Conservation (phyloP, 495 filamentous ascomycete species). For the Hyphodiscus hymeniophilus region DNA sequence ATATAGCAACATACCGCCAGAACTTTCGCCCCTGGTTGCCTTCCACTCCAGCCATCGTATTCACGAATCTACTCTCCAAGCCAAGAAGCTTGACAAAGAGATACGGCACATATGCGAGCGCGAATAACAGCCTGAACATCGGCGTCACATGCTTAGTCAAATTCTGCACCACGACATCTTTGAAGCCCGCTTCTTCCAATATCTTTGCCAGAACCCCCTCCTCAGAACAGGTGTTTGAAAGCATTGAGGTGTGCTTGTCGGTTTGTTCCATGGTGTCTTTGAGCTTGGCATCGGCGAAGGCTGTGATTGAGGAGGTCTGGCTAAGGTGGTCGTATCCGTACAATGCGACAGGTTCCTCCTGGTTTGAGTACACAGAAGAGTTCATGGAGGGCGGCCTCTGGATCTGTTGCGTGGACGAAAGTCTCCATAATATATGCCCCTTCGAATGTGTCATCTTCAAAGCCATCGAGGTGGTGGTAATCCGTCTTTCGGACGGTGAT, state of each 20-base stretch:
- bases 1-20: constrained; percentile 32
- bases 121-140: constrained; percentile 42
- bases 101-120: constrained; percentile 44
- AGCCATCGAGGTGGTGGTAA: constrained; percentile 43
- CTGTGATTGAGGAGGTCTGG: constrained; percentile 22
- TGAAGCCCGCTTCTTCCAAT: constrained; percentile 42
- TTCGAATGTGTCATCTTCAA: constrained; percentile 34
- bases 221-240: constrained; percentile 30
- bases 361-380: constrained; percentile 44
- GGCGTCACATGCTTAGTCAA: constrained; percentile 42
- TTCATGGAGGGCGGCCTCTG: constrained; percentile 33
- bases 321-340: constrained; percentile 44
- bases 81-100: constrained; percentile 37
- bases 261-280: constrained; percentile 30
- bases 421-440: constrained; percentile 54
- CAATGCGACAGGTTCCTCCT: constrained; percentile 36
- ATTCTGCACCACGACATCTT: constrained; percentile 37
- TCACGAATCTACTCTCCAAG: constrained; percentile 37
- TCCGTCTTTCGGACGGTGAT: constrained; percentile 37
- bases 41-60: constrained; percentile 38
- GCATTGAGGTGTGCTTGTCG: constrained; percentile 41
- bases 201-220: constrained; percentile 27
- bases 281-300: constrained; percentile 16
- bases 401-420: constrained; percentile 47
- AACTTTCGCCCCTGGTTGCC: constrained; percentile 27